A percentile compares a stretch with the other conserved stretches of the same genome.
phyloP scores from a whole-genome alignment of 805 yeast genomes.

The Candida multigemmis region DNA sequence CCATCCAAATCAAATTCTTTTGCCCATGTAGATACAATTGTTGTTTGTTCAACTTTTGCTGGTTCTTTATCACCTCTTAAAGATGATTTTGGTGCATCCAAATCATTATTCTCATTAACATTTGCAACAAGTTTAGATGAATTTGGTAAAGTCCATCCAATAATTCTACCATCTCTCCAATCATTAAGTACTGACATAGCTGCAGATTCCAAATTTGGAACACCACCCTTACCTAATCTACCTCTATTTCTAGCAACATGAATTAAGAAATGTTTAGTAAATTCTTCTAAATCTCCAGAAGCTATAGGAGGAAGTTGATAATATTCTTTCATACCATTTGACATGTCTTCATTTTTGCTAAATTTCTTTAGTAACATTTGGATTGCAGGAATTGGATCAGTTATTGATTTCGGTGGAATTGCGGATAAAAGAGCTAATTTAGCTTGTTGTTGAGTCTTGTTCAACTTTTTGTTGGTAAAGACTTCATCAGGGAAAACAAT shows the following conservation, averaged over 20 bases:
- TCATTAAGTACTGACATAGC: slow-evolving; percentile 78
- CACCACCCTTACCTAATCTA: slow-evolving; percentile 84
- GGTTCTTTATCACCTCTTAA: slow-evolving; percentile 36
- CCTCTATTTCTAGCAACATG: slow-evolving; percentile 92
- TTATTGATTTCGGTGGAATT: slow-evolving; percentile 75
- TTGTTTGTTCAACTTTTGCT: slow-evolving; percentile 53
- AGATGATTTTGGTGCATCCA: slow-evolving; percentile 28
- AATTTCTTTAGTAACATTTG: slow-evolving; percentile 68
- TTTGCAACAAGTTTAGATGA: slow-evolving; percentile 33
- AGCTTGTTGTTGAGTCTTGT: slow-evolving; percentile 68
- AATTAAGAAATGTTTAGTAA: slow-evolving; percentile 77
- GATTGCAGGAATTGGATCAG: slow-evolving; percentile 80
- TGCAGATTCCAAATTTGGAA: slow-evolving; percentile 83
- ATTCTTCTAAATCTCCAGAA: slow-evolving; percentile 61
- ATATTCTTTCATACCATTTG: slow-evolving; percentile 60
- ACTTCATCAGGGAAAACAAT: slow-evolving; percentile 81
- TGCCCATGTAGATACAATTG: slow-evolving; percentile 86
- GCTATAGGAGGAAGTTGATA: slow-evolving; percentile 80
- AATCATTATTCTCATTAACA: slow-evolving; percentile 8
- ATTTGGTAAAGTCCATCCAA: slow-evolving; percentile 83
- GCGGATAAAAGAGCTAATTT: slow-evolving; percentile 84
- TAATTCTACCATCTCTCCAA: slow-evolving; percentile 94
- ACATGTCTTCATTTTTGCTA: slow-evolving; percentile 66
- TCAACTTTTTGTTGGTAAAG: slow-evolving; percentile 28
- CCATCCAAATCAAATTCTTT: slow-evolving; percentile 90